A percentile compares a stretch with the other conserved stretches of the same genome.
Conservation (phyloP, 257 asterid species). For the Gentiana dahurica region DNA sequence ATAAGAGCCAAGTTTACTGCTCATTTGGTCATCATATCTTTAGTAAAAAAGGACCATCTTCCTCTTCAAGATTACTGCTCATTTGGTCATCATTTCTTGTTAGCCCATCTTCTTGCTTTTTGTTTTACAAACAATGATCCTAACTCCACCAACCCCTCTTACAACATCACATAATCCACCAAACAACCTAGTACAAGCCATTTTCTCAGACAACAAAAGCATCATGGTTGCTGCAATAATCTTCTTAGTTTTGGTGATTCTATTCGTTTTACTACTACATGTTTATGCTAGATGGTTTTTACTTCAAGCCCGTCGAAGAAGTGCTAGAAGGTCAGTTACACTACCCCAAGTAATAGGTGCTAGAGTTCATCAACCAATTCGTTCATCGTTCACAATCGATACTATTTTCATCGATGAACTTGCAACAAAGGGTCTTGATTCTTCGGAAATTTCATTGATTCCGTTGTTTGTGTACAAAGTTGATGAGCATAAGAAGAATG, state of each 20-base stretch:
- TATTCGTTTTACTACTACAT: constrained; percentile 28
- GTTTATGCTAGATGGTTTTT: constrained; percentile 32
- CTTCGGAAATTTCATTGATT: constrained; percentile 17
- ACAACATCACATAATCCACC: background rate
- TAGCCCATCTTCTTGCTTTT: background rate
- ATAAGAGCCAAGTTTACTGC: too few relatives aligned
- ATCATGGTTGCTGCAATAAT: constrained; percentile 39
- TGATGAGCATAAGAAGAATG: background rate
- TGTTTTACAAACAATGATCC: background rate
- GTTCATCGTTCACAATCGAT: constrained; percentile 4
- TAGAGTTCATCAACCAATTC: constrained; percentile 5
- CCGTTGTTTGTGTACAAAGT: constrained; percentile 16
- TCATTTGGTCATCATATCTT: too few relatives aligned
- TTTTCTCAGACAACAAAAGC: constrained; percentile 25
- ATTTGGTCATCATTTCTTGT: background rate
- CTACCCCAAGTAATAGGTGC: constrained; percentile 12
- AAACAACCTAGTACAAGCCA: constrained; percentile 6
- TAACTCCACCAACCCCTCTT: constrained; percentile 3
- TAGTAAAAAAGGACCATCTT: too few relatives aligned
- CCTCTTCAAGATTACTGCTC: background rate
- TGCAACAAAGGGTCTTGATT: constrained; percentile 19
- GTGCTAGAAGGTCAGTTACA: constrained; percentile 4
- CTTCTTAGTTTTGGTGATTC: constrained; percentile 25
- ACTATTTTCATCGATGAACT: background rate
- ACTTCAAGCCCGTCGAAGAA: constrained; percentile 13